These are phyloP conservation scores for Ceratobasidium papillatum DNA, from an alignment of 1,284 basidiomycete genomes.

Conservation along the genomic window DNA sequence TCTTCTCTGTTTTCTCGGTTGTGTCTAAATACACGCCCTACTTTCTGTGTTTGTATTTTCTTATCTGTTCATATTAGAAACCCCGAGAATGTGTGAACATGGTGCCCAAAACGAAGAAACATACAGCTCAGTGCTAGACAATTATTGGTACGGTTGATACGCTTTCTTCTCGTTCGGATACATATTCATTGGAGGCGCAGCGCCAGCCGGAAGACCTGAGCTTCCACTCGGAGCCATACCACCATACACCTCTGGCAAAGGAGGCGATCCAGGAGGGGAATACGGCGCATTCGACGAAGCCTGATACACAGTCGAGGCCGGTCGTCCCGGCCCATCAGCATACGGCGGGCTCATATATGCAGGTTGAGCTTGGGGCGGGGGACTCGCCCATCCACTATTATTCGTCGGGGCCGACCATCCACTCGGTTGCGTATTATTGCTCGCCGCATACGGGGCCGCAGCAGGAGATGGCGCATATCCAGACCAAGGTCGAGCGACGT, in stretches of 20 bases:
- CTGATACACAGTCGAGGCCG: constrained; percentile 11
- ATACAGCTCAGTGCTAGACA: background rate
- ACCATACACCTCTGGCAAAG: constrained; percentile 14
- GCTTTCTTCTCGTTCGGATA: background rate
- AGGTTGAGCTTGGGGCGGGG: background rate
- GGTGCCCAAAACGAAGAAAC: background rate
- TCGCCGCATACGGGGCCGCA: background rate
- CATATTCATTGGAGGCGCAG: background rate
- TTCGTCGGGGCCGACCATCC: background rate
- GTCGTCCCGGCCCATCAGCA: background rate
- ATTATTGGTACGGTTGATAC: background rate
- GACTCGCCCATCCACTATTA: background rate
- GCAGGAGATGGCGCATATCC: background rate
- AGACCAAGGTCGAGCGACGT: constrained; percentile 14
- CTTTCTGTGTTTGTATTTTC: no score
- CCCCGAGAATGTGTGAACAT: background rate
- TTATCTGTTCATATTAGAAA: no score
- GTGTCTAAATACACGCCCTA: no score
- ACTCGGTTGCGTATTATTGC: background rate
- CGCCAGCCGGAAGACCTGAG: background rate
- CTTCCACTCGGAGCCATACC: constrained; percentile 1
- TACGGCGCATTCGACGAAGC: constrained; percentile 1
- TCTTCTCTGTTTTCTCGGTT: no score
- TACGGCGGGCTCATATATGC: background rate
- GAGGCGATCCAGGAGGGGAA: background rate